Conservation (phyloP, 202 grass and related monocot species). For the Cymbopogon flexuosus region DNA sequence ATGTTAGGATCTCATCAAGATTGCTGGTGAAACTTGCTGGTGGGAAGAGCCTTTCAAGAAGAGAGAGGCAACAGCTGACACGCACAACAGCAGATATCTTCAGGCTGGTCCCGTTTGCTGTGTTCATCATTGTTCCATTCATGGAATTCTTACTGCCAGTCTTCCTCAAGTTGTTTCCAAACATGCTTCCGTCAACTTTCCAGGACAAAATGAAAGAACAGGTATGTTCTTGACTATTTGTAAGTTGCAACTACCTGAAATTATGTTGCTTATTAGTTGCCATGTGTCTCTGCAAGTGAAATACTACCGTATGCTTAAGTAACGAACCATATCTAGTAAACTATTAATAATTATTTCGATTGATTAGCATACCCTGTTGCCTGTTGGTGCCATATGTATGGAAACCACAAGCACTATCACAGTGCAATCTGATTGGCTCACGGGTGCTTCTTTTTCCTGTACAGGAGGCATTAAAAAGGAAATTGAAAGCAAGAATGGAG, state of each 20-base stretch:
- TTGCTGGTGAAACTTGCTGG: constrained; percentile 78
- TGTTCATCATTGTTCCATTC: constrained; percentile 93
- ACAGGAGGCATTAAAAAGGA: constrained; percentile 90
- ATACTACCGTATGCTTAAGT: constrained; percentile 6
- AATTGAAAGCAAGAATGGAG: constrained; percentile 85
- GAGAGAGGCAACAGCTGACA: constrained; percentile 75
- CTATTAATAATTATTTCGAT: not conserved
- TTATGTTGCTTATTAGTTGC: constrained; percentile 22
- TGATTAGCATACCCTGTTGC: not conserved
- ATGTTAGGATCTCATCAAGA: constrained; percentile 81
- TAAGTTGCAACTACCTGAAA: not conserved
- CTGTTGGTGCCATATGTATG: not conserved
- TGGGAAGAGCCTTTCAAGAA: constrained; percentile 78
- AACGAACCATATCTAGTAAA: not conserved
- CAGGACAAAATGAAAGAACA: constrained; percentile 98
- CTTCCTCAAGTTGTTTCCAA: constrained; percentile 84
- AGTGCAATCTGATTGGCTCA: constrained; percentile 27
- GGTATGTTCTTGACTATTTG: constrained; percentile 35
- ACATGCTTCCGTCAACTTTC: constrained; percentile 96
- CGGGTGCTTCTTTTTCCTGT: constrained; percentile 8
- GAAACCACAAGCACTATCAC: constrained; percentile 12
- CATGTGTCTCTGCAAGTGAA: not conserved
- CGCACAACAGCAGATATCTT: constrained; percentile 94
- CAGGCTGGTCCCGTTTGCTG: constrained; percentile 76
- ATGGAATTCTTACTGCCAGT: constrained; percentile 90